phyloP scores from a whole-genome alignment of 2,329 filamentous ascomycete species.

The Sporothrix dimorphospora region DNA sequence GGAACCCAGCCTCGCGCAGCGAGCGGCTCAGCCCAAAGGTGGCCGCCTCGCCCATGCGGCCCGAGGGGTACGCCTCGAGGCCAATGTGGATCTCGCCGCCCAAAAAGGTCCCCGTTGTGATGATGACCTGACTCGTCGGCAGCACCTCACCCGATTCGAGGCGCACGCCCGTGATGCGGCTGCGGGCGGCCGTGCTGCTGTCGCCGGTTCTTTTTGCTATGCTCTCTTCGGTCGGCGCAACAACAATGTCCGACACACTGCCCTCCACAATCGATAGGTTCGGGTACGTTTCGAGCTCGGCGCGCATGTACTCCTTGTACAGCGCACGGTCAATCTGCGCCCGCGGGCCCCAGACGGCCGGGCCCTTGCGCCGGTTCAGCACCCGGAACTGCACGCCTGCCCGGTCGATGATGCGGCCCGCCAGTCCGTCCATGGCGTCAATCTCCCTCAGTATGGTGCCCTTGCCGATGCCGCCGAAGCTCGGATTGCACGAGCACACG shows the following conservation, averaged over 20 bases:
- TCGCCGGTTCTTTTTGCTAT: not conserved
- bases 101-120: slow-evolving; percentile 94
- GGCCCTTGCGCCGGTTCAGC: slow-evolving; percentile 85
- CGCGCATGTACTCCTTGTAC: slow-evolving; percentile 88
- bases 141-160: slow-evolving; percentile 87
- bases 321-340: slow-evolving; percentile 92
- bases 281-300: slow-evolving; percentile 76
- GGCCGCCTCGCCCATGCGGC: slow-evolving; percentile 90
- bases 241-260: slow-evolving; percentile 89
- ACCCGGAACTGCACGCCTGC: slow-evolving; percentile 92
- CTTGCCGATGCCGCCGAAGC: slow-evolving; percentile 97
- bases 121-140: slow-evolving; percentile 78
- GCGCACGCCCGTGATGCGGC: slow-evolving; percentile 80
- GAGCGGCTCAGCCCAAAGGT: slow-evolving; percentile 93
- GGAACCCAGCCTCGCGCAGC: slow-evolving; percentile 82
- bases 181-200: slow-evolving; percentile 43
- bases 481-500: slow-evolving; percentile 95
- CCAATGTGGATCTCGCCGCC: slow-evolving; percentile 97
- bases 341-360: slow-evolving; percentile 94
- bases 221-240: slow-evolving; percentile 55
- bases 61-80: slow-evolving; percentile 79
- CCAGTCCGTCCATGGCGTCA: slow-evolving; percentile 89
- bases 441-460: slow-evolving; percentile 95
- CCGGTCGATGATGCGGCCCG: slow-evolving; percentile 87
- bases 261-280: slow-evolving; percentile 81